Evolutionary conservation across 139 green algal genomes (phyloP).

Genomic region (Coelastrella sp.): DNA sequence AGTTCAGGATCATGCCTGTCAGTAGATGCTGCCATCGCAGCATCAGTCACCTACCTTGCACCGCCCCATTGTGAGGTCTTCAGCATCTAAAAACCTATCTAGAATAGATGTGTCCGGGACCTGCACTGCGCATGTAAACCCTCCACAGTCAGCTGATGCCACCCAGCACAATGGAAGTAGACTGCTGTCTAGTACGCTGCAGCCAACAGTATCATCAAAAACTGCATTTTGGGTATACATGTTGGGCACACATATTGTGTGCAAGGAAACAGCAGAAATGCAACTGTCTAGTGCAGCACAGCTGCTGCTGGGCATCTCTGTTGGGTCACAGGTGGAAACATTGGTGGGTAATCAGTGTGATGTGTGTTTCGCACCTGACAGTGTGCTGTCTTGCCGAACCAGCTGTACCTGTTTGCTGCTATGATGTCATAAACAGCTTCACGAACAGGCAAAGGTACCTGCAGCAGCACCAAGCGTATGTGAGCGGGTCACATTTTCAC

Average conservation of each 20-base stretch:
- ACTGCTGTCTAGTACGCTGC: neutral
- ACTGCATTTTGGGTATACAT: too few relatives aligned
- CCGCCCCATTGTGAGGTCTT: slow-evolving; percentile 36
- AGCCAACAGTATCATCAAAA: neutral
- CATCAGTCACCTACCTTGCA: slow-evolving; percentile 18
- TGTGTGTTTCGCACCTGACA: slow-evolving; percentile 22
- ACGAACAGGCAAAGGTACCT: slow-evolving; percentile 41
- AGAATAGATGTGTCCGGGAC: slow-evolving; percentile 27
- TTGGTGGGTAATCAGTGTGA: too few relatives aligned
- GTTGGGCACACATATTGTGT: too few relatives aligned
- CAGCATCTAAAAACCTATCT: slow-evolving; percentile 38
- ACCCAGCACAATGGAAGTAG: neutral
- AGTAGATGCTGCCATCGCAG: too few relatives aligned
- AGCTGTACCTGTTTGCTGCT: slow-evolving; percentile 33
- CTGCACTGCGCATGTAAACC: neutral
- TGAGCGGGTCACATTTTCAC: too few relatives aligned
- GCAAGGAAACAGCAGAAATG: too few relatives aligned
- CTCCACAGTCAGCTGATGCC: neutral
- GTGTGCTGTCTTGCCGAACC: slow-evolving; percentile 5
- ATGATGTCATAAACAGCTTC: slow-evolving; percentile 35
- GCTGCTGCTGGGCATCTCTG: too few relatives aligned
- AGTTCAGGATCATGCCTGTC: too few relatives aligned
- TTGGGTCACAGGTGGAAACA: too few relatives aligned
- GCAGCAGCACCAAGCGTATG: neutral
- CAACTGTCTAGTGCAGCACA: too few relatives aligned